Base-by-base conservation (phyloP, 106 monocot genomes). In the Dioscorea zingiberensis region DNA sequence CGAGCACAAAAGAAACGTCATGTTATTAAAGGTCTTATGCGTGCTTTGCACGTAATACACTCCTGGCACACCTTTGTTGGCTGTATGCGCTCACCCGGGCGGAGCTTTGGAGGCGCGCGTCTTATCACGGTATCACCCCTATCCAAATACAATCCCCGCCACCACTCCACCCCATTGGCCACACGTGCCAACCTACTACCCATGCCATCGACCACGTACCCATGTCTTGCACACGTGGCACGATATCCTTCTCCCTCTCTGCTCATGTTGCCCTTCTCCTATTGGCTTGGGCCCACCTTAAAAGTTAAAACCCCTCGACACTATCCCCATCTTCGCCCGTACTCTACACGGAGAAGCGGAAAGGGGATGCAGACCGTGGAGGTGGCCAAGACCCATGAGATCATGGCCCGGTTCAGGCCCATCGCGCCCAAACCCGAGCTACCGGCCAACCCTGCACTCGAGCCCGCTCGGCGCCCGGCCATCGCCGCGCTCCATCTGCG, bases 321-420 rank as follows among this genome's bases (percentile, higher is more conserved):
- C 65, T 53, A 19, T 56, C 25, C 27, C 66, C 65, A 25, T 17
- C 27, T 28, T 63, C 14, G 21, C 30, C 19, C 44, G 23, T 45
- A 55, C 24, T 51, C 30, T 21, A n/a, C 22, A 19, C n/a, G 44
- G 23, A 45, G 19, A 17, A 22, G 16, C 13, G 61, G 5, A 79
- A 80, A 38, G 38, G 38, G 0, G 38, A 81, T 68, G 73, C 71
- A 79, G 72, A 23, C 57, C 85, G 66, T 88, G 45, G 92, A 92
- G 58, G 60, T 76, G 48, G 81, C 85, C 68, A 88, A 88, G 67
- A 76, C 88, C 45, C 82, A 92, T 53, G 97, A 92, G 80, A 98
- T 98, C 76, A 69, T 98, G 72, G 67, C 97, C 21, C 60, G 85
- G 64, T 98, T 81, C 81, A 62, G 88, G 19, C 92, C 92, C 65